phyloP scores from a whole-genome alignment of 1,284 basidiomycete species.

The Limonomyces culmigenus region DNA sequence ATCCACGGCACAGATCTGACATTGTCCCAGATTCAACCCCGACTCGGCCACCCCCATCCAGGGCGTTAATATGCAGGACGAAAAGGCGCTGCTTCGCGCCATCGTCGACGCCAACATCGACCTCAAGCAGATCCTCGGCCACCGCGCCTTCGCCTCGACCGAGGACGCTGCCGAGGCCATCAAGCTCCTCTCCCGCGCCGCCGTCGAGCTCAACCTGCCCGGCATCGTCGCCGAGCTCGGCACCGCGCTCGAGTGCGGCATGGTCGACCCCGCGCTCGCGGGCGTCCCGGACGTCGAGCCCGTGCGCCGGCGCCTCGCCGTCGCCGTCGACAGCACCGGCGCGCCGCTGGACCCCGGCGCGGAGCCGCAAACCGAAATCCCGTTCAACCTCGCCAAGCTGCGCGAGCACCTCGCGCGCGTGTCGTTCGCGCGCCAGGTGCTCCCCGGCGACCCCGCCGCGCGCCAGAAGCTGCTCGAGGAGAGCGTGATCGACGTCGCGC shows the following conservation, averaged over 20 bases:
- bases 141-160: conserved; percentile 34
- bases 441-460: conserved; percentile 47
- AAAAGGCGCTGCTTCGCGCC: conserved; percentile 24
- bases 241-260: conserved; percentile 29
- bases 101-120: conserved; percentile 34
- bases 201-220: conserved; percentile 34
- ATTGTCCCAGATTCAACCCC: conserved; percentile 19
- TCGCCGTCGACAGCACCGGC: not conserved
- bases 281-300: conserved; percentile 42
- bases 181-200: conserved; percentile 36
- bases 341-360: conserved; percentile 6
- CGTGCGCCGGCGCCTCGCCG: conserved; percentile 20
- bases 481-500: conserved; percentile 73
- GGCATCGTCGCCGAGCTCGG: conserved; percentile 39
- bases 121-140: conserved; percentile 34
- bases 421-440: conserved; percentile 39
- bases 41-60: conserved; percentile 13
- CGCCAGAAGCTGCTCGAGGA: conserved; percentile 76
- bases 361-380: conserved; percentile 22
- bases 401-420: conserved; percentile 50
- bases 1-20: conserved; percentile 2
- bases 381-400: conserved; percentile 59
- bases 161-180: conserved; percentile 40
- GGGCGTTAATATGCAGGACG: conserved; percentile 11
- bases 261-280: conserved; percentile 14